phyloP scores from a whole-genome alignment of 768 basidiomycete genomes.

The Mycena leptocephala region DNA sequence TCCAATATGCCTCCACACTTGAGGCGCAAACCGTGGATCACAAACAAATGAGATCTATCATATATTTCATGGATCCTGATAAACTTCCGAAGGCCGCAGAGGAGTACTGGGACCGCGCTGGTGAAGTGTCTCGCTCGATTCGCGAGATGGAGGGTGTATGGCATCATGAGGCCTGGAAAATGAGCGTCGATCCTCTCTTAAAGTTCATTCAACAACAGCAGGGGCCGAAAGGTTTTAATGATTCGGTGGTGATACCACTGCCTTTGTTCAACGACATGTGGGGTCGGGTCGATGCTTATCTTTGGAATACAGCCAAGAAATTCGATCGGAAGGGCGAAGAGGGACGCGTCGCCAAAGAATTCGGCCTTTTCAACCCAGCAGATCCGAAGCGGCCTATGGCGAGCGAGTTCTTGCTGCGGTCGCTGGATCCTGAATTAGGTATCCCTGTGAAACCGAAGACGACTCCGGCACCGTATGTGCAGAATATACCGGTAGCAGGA shows the following conservation, averaged over 20 bases:
- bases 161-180: neutral
- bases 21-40: neutral
- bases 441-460: slow-evolving; percentile 7
- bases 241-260: neutral
- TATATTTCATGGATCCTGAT: slow-evolving; percentile 30
- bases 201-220: neutral
- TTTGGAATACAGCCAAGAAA: slow-evolving; percentile 23
- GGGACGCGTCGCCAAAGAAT: slow-evolving; percentile 32
- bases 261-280: slow-evolving; percentile 29
- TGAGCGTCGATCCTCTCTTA: neutral
- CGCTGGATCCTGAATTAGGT: slow-evolving; percentile 8
- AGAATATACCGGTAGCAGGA: slow-evolving; percentile 22
- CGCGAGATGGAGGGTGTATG: slow-evolving; percentile 12
- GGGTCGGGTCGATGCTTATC: neutral
- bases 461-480: slow-evolving; percentile 10
- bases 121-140: slow-evolving; percentile 20
- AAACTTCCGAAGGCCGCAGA: neutral
- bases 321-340: slow-evolving; percentile 26
- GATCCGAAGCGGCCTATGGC: slow-evolving; percentile 20
- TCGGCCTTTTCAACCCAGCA: slow-evolving; percentile 29
- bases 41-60: slow-evolving; percentile 3
- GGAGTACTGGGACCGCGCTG: slow-evolving; percentile 6
- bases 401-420: slow-evolving; percentile 9
- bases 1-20: slow-evolving; percentile 2
- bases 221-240: neutral